These are phyloP conservation scores for Pseudogymnoascus sp. DNA, from an alignment of 2,329 filamentous ascomycete genomes.

Conservation along the genomic window DNA sequence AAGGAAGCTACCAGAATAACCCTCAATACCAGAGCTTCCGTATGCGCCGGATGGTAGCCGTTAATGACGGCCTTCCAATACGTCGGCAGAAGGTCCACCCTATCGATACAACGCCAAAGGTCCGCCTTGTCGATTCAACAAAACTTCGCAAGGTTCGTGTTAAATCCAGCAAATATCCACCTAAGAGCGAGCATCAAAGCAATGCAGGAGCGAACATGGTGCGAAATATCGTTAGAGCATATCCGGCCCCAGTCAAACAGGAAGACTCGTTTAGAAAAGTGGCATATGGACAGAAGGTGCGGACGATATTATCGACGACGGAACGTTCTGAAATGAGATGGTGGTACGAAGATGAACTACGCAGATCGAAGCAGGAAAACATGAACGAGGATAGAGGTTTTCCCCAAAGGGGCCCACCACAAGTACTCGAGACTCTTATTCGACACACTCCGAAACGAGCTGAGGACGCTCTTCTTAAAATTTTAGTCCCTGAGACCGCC, in stretches of 20 bases:
- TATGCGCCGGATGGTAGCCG: not conserved
- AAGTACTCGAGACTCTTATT: not conserved
- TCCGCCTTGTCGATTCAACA: not conserved
- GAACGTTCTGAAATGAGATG: not conserved
- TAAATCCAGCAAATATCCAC: not conserved
- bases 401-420: not conserved
- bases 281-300: conserved; percentile 1
- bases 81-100: not conserved
- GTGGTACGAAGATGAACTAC: not conserved
- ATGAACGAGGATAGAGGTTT: conserved; percentile 1
- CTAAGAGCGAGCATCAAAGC: not conserved
- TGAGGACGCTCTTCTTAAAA: not conserved
- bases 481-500: not conserved
- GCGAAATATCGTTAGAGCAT: not conserved
- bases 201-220: not conserved
- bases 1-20: not conserved
- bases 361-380: not conserved
- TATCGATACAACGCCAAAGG: not conserved
- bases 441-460: not conserved
- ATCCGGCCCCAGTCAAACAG: not conserved
- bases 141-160: not conserved
- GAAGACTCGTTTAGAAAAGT: not conserved
- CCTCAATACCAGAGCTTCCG: not conserved
- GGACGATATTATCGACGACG: not conserved
- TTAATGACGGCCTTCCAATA: not conserved